A percentile compares a stretch with the other conserved stretches of the same genome.
Conservation (phyloP, 257 asterid genomes). For the Rauvolfia tetraphylla region DNA sequence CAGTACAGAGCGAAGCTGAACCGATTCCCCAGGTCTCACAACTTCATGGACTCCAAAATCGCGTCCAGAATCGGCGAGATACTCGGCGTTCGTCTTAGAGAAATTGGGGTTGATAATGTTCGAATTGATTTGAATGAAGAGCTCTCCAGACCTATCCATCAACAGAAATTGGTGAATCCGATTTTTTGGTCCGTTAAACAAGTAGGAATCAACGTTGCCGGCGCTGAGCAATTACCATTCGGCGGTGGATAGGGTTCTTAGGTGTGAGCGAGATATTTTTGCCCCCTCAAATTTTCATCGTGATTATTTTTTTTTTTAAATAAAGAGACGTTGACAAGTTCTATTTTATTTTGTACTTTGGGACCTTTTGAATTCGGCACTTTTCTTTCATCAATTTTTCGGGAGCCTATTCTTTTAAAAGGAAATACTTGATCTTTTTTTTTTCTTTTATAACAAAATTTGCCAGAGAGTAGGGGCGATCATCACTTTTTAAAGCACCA, state of each 20-base stretch:
- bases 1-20: constrained; percentile 52
- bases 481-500: too few species aligned
- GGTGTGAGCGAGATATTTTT: too few species aligned
- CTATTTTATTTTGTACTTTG: too few species aligned
- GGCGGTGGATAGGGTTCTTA: not conserved
- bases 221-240: constrained; percentile 44
- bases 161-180: constrained; percentile 54
- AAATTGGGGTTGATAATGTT: constrained; percentile 40
- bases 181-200: constrained; percentile 50
- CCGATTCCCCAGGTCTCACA: constrained; percentile 50
- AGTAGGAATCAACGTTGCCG: constrained; percentile 46
- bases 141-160: constrained; percentile 44
- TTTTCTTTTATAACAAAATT: too few species aligned
- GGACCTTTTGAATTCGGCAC: too few species aligned
- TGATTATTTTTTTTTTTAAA: too few species aligned
- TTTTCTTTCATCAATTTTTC: too few species aligned
- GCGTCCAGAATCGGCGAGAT: constrained; percentile 64
- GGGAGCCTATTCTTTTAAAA: too few species aligned
- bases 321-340: too few species aligned
- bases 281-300: too few species aligned
- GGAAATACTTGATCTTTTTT: too few species aligned
- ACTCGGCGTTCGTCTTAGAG: constrained; percentile 50
- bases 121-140: constrained; percentile 59
- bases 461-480: too few species aligned
- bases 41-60: constrained; percentile 50